Base-by-base conservation (phyloP, 192 early-diverging fungal genomes). In the Backusella morwellensis region DNA sequence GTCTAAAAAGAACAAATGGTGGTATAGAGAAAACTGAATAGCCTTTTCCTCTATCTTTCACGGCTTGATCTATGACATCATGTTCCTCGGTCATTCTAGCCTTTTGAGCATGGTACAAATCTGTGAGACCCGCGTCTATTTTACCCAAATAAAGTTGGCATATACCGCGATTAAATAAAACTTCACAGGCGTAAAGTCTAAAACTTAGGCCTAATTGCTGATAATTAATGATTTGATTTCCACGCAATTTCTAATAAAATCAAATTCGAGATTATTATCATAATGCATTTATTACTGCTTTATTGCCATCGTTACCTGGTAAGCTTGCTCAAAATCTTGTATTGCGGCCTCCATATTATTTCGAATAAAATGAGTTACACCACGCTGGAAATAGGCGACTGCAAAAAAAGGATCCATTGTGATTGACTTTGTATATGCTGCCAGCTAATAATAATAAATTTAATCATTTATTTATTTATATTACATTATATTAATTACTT, bases 191-290 rank as follows among this genome's bases (percentile, higher is more conserved):
- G 78, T 92, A 96, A 47, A 99, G 87, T 80, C 95, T 95, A 86
- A 92, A 97, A 42, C 91, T 88, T 47, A 98, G 89, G 3, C 97
- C 97, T 34, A 99, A 87, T 80, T 99, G 97, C 74, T 90, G 90
- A 79, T 99, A 99, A 82, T 99, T 96, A 75, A 99, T 97, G 47
- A 93, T 88, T 73, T 90, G 85, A 82, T 96, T 97, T 70, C 93
- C 92, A 50, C 93, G 90, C 73, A 95, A 78, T 80, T 89, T 91
- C 87, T 92, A 83, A 56, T n/a, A 36, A 35, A 80, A 68, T 29
- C 35, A 63, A 75, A 36, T 63, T 38, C 34, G 66, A 11, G 23
- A 63, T 47, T 26, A 15, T 40, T 40, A 70, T 21, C 42, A 23
- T 38, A 21, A 23, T 54, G 54, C 11, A 2, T 23, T 50, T 40